Conservation (phyloP, 257 asterid genomes). For the Jaltomata sinuosa region DNA sequence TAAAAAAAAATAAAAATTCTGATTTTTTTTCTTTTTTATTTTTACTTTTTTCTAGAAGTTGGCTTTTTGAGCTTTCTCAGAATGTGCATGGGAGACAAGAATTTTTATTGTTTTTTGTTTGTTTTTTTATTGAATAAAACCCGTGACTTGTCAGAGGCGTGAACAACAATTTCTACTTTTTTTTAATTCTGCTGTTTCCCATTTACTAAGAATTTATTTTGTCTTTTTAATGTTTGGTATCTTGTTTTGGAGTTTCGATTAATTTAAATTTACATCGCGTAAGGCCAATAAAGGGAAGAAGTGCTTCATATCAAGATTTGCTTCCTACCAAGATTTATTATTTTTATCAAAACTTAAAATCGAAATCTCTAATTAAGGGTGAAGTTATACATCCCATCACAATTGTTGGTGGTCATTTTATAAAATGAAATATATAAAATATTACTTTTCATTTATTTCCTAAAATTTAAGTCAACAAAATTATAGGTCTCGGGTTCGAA, state of each 20-base stretch:
- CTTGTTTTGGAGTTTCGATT: no score
- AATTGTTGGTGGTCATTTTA: no score
- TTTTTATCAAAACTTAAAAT: neutral
- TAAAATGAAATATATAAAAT: neutral
- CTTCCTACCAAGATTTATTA: neutral
- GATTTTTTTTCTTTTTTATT: neutral
- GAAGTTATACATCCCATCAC: no score
- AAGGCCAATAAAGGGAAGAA: neutral
- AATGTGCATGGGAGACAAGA: neutral
- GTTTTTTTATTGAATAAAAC: neutral
- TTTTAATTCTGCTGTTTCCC: neutral
- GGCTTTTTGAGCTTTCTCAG: neutral
- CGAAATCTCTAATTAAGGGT: no score
- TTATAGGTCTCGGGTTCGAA: no score
- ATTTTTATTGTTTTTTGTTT: neutral
- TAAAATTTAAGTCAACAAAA: neutral
- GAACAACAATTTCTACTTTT: neutral
- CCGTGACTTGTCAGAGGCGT: constrained; percentile 4
- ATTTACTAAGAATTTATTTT: neutral
- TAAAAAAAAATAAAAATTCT: no score
- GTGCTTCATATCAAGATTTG: neutral
- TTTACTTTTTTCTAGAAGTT: neutral
- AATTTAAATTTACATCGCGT: neutral
- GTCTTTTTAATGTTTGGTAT: neutral
- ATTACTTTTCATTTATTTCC: neutral